phyloP scores from a whole-genome alignment of 2,329 filamentous ascomycete genomes.

The Alternaria rosae region DNA sequence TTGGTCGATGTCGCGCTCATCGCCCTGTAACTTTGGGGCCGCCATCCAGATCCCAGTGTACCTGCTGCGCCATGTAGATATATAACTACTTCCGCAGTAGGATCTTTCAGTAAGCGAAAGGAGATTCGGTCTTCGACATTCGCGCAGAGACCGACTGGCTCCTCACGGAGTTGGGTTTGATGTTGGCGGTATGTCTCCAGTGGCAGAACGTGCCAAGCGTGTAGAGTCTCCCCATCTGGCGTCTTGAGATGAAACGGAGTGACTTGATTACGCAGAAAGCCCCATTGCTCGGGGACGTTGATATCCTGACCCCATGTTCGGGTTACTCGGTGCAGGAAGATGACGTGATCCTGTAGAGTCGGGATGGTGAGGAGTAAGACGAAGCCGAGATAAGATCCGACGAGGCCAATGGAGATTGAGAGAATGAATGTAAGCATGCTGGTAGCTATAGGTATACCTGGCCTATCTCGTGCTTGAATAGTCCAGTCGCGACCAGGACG shows the following conservation, averaged over 20 bases:
- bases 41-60: constrained; percentile 63
- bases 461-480: background rate
- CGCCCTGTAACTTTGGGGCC: constrained; percentile 64
- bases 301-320: constrained; percentile 64
- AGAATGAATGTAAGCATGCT: constrained; percentile 32
- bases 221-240: constrained; percentile 51
- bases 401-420: constrained; percentile 25
- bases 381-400: constrained; percentile 52
- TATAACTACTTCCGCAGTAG: constrained; percentile 68
- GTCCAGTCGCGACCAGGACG: background rate
- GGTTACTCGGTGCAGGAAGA: constrained; percentile 63
- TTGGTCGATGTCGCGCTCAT: constrained; percentile 59
- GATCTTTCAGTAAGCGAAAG: constrained; percentile 69
- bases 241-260: constrained; percentile 58
- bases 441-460: constrained; percentile 10
- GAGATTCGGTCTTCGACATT: constrained; percentile 66
- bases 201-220: constrained; percentile 61
- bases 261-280: constrained; percentile 59
- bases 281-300: constrained; percentile 57
- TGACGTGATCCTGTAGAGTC: constrained; percentile 62
- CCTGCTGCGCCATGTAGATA: constrained; percentile 67
- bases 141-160: constrained; percentile 56
- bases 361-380: constrained; percentile 57
- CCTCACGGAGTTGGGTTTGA: constrained; percentile 50
- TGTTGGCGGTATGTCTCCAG: constrained; percentile 56